These are phyloP conservation scores for Xylaria sp. DNA, from an alignment of 2,329 filamentous ascomycete genomes.

Conservation along the genomic window DNA sequence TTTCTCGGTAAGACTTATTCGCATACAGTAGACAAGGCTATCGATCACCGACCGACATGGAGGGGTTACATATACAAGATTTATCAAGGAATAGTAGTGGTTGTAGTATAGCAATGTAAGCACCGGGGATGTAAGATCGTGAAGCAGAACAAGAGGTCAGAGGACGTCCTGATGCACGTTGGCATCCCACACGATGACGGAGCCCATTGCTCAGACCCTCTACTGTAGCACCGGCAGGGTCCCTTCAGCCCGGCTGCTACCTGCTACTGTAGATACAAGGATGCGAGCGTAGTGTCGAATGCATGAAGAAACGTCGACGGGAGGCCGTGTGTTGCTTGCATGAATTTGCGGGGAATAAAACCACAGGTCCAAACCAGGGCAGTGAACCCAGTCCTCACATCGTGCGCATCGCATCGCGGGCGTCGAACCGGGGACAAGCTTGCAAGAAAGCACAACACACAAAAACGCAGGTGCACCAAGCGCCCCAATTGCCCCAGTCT, in stretches of 20 bases:
- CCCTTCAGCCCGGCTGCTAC: conserved; percentile 39
- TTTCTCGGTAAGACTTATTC: conserved; percentile 14
- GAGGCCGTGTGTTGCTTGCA: conserved; percentile 47
- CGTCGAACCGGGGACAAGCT: conserved; percentile 30
- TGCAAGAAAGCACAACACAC: conserved; percentile 21
- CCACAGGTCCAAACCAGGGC: conserved; percentile 43
- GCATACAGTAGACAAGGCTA: conserved; percentile 8
- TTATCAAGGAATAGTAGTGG: conserved; percentile 8
- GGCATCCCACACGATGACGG: conserved; percentile 31
- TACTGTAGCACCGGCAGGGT: conserved; percentile 35
- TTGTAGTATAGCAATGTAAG: conserved; percentile 5
- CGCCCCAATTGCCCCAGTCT: conserved; percentile 18
- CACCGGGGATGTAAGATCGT: conserved; percentile 26
- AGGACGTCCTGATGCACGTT: conserved; percentile 35
- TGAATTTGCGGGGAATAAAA: conserved; percentile 47
- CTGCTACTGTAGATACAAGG: conserved; percentile 36
- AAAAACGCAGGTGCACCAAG: neutral
- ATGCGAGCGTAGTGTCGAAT: conserved; percentile 25
- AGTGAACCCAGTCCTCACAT: conserved; percentile 30
- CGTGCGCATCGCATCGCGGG: conserved; percentile 28
- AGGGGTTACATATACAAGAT: conserved; percentile 8
- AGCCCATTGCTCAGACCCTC: conserved; percentile 26
- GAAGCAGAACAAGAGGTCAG: conserved; percentile 24
- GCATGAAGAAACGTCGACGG: conserved; percentile 45
- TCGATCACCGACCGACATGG: conserved; percentile 16